Conservation (phyloP, 225 moss, liverwort and hornwort species). For the Ulota crispa region DNA sequence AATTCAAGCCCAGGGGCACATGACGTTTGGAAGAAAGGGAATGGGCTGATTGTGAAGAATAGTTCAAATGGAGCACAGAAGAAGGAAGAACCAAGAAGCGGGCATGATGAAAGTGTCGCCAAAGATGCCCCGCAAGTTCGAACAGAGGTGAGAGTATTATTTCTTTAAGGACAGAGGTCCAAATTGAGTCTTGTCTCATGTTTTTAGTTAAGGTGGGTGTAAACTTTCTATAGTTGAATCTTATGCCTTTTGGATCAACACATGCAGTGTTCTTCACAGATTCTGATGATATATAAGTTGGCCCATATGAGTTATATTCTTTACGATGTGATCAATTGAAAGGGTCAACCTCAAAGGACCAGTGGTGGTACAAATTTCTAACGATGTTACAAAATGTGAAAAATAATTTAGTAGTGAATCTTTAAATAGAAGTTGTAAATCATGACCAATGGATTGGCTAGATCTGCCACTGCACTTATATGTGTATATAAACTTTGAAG, state of each 20-base stretch:
- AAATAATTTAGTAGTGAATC: too few species aligned
- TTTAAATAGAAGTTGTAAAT: too few species aligned
- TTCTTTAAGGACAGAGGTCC: background rate
- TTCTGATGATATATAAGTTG: background rate
- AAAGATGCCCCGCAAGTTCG: conserved; percentile 40
- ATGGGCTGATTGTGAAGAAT: conserved; percentile 34
- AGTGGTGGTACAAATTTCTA: too few species aligned
- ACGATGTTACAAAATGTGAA: too few species aligned
- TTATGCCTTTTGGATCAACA: background rate
- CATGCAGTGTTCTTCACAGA: background rate
- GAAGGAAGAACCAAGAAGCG: conserved; percentile 26
- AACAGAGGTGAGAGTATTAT: conserved; percentile 35
- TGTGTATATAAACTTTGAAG: too few species aligned
- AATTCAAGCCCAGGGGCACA: conserved; percentile 16
- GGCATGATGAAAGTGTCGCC: conserved; percentile 8
- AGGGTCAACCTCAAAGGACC: background rate
- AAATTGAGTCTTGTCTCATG: background rate
- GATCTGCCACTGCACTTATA: too few species aligned
- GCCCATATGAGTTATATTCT: background rate
- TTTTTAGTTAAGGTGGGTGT: background rate
- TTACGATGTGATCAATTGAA: background rate
- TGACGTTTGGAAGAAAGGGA: conserved; percentile 34
- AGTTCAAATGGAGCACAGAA: conserved; percentile 24
- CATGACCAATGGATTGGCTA: too few species aligned
- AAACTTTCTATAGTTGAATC: background rate